Conservation (phyloP, 371 early-diverging fungal genomes). For the Parasitella parasitica region DNA sequence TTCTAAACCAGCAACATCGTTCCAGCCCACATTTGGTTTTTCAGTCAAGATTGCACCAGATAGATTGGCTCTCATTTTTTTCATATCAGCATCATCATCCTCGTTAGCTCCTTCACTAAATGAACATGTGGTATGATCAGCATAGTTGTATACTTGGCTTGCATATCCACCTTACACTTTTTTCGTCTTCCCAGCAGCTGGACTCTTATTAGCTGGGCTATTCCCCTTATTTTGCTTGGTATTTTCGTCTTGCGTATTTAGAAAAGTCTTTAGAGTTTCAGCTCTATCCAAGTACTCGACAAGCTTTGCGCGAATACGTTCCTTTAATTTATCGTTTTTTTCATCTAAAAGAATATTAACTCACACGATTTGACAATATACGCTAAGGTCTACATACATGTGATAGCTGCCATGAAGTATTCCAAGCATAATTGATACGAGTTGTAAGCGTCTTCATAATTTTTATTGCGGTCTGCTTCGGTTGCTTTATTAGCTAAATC, state of each 20-base stretch:
- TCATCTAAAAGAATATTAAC: slow-evolving; percentile 60
- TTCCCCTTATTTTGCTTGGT: slow-evolving; percentile 54
- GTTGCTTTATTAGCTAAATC: slow-evolving; percentile 93
- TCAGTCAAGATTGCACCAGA: slow-evolving; percentile 84
- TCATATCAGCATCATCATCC: slow-evolving; percentile 85
- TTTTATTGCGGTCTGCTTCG: slow-evolving; percentile 87
- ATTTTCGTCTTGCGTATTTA: slow-evolving; percentile 63
- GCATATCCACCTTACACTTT: slow-evolving; percentile 18
- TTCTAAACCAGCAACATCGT: slow-evolving; percentile 98
- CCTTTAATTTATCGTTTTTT: slow-evolving; percentile 86
- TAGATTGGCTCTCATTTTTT: slow-evolving; percentile 83
- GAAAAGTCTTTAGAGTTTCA: slow-evolving; percentile 86
- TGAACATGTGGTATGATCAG: not conserved
- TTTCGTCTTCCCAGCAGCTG: slow-evolving; percentile 52
- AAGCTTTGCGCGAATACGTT: slow-evolving; percentile 84
- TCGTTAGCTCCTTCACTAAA: slow-evolving; percentile 44
- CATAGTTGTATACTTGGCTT: not conserved
- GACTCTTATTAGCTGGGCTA: slow-evolving; percentile 53
- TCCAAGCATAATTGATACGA: slow-evolving; percentile 86
- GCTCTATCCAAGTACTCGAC: slow-evolving; percentile 93
- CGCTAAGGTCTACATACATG: slow-evolving; percentile 61
- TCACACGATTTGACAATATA: not conserved
- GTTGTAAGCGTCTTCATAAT: slow-evolving; percentile 90
- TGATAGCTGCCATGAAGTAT: slow-evolving; percentile 92
- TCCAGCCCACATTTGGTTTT: slow-evolving; percentile 95